Evolutionary conservation across 768 basidiomycete genomes (phyloP), one percentile per base, ranked within the genome.

Genomic region (Kwoniella pini): DNA sequence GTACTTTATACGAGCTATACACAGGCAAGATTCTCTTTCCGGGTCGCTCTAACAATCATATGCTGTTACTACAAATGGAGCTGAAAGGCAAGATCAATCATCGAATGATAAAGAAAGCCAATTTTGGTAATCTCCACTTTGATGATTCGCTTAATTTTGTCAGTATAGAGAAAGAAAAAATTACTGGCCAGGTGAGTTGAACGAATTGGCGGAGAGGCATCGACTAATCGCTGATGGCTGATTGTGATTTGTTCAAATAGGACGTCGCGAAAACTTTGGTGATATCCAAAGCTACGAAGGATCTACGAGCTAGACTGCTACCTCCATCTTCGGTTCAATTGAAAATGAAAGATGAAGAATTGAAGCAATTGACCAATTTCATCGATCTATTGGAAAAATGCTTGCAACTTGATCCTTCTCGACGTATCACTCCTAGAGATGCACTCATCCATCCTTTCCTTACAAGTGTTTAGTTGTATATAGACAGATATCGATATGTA

Each of bases 61-160:
- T 98, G 95, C 82, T 98, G 19, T 82, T 92, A 56, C 85, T 90
- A 57, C 96, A 97, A 89, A 97, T 97, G 93, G 95, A 98, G 77
- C 82, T 96, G 59, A 94, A 91, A 78, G 94, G 96, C 33, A 84
- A 92, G 49, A 90, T 98, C 81, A 94, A 91, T 73, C 83, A 85
- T 65, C 92, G 91, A 80, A 86, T 91, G 86, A 88, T 98, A 78
- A 96, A 95, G 81, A 91, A 88, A 75, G 90, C 90, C 0, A 88
- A 88, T 74, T 97, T 98, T 79, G 91, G 90, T 1, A 88, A 91
- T 50, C 80, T 88, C 69, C 95, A 93, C 72, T 99, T 98, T 67
- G 94, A 98, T 71, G 93, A 96, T 50, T 86, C 89, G 82, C 87
- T 89, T 49, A 88, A 85, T 27, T 97, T 97, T 60, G 65, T 80